phyloP scores from a whole-genome alignment of 768 basidiomycete genomes.

The Epithele typhae region DNA sequence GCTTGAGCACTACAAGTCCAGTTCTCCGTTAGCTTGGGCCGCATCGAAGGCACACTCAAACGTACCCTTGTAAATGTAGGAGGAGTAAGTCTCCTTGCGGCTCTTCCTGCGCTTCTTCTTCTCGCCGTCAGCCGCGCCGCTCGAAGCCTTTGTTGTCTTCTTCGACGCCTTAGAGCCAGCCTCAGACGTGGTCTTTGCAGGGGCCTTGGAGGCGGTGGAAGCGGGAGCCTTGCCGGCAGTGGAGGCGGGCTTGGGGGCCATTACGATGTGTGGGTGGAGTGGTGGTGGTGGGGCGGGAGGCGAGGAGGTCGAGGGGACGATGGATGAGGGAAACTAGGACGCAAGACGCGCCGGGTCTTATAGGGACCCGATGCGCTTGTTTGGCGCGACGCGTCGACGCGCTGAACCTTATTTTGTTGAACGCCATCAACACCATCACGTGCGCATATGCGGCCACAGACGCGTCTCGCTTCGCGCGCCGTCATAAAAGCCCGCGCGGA shows the following conservation, averaged over 20 bases:
- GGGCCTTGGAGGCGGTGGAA: constrained; percentile 66
- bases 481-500: constrained; percentile 13
- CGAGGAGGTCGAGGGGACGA: constrained; percentile 7
- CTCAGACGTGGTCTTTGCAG: constrained; percentile 53
- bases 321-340: constrained; percentile 14
- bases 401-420: constrained; percentile 25
- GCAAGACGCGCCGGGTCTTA: constrained; percentile 12
- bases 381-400: constrained; percentile 23
- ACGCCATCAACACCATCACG: constrained; percentile 21
- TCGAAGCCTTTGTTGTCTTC: constrained; percentile 65
- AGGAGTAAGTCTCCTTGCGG: constrained; percentile 90
- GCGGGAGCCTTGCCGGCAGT: constrained; percentile 82
- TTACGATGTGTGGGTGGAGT: constrained; percentile 24
- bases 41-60: constrained; percentile 5
- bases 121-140: constrained; percentile 47
- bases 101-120: constrained; percentile 88
- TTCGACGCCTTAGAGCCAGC: constrained; percentile 67
- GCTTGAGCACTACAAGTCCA: constrained; percentile 69
- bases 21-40: not conserved
- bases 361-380: constrained; percentile 21
- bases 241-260: constrained; percentile 75
- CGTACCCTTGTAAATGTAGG: constrained; percentile 87
- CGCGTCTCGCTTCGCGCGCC: constrained; percentile 6
- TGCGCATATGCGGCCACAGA: constrained; percentile 5
- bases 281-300: constrained; percentile 3